Evolutionary conservation across 495 filamentous ascomycete genomes (phyloP), one percentile per base, ranked within the genome.

Genomic region (Aspergillus asperescens): DNA sequence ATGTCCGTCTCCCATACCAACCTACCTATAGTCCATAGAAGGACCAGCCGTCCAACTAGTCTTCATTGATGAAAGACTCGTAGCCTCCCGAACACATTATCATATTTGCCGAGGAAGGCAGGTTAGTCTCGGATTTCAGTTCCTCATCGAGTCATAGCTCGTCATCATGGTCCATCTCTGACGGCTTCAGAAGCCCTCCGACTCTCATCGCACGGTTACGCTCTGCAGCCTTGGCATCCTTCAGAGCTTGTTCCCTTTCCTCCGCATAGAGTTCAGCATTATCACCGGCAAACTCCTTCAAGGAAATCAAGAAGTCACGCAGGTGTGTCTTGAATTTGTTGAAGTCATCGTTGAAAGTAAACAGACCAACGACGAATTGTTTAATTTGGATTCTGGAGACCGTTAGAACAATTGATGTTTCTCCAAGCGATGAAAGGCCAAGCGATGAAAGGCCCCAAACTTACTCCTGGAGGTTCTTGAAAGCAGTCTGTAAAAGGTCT

Each of bases 231-330:
- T 85, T 82, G 37, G 86, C 88, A 58, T 88, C 90, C 52, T 83
- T 79, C 41, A 87, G 79, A 48, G 85, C 84, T 60, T 89, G 84
- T 67, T 97, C 93, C 56, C 93, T 84, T 64, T 97, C 94, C 47
- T 96, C 90, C 3, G 88, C 86, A 71, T 86, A 99, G n/a, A 98
- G 78, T 58, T 97, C 93, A 5, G 92, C 85, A 38, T 77, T 72
- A 42, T 88, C 93, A 10, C 88, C 88, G 12, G 81, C 80, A 61
- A 96, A 97, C 70, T 99, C 93, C 70, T 95, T 95, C 48, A 99
- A 72, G 23, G 90, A 90, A 59, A 99, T 95, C 49, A 99, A 72
- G 81, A 99, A 99, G 67, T 99, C 93, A 51, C 93, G 88, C 41
- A 97, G 79, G 49, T 90, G 85, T 34, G 94, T 81, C 70, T 95